These are phyloP conservation scores for Bruguiera hainesii DNA, from an alignment of 441 rosid species.

Conservation along the genomic window DNA sequence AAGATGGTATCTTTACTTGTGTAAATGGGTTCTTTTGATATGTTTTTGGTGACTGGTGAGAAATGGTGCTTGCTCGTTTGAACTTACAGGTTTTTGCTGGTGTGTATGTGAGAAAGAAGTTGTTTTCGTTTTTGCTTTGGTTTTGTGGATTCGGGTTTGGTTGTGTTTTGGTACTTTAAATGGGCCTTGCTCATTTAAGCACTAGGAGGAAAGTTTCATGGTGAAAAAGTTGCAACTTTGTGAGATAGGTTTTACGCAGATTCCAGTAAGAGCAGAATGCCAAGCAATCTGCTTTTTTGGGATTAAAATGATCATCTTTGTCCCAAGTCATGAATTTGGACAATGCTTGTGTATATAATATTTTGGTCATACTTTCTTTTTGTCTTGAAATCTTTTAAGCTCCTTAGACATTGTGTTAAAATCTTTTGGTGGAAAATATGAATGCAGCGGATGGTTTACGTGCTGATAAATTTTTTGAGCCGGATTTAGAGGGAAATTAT, in stretches of 20 bases:
- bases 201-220: not conserved
- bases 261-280: too few species aligned
- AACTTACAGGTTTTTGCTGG: not conserved
- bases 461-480: constrained; percentile 95
- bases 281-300: too few species aligned
- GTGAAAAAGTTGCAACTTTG: not conserved
- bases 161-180: not conserved
- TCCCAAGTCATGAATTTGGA: not conserved
- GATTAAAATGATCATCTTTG: not conserved
- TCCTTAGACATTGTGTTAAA: not conserved
- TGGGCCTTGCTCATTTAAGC: not conserved
- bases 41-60: not conserved
- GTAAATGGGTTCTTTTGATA: not conserved
- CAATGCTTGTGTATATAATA: not conserved
- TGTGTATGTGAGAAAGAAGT: not conserved
- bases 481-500: constrained; percentile 60
- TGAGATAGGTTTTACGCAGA: too few species aligned
- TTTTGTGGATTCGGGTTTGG: constrained; percentile 1
- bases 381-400: too few species aligned
- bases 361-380: not conserved
- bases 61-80: not conserved
- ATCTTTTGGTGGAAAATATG: constrained; percentile 15
- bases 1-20: not conserved
- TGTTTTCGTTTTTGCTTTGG: not conserved
- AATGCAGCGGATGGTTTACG: constrained; percentile 92